Evolutionary conservation across 192 early-diverging fungal genomes (phyloP).

Genomic region (Mortierella hygrophila): DNA sequence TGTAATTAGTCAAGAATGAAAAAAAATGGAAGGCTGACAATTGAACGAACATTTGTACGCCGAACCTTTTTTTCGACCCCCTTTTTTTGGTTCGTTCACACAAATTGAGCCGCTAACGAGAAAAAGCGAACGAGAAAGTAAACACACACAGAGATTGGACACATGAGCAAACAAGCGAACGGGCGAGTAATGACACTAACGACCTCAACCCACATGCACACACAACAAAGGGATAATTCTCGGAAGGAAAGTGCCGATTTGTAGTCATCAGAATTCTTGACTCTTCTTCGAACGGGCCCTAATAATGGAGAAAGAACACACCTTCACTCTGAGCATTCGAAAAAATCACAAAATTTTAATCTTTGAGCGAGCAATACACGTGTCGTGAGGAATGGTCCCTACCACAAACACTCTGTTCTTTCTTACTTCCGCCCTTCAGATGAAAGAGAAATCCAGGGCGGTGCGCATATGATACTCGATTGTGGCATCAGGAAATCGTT

Average conservation of each 20-base stretch:
- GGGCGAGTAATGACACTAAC: background rate
- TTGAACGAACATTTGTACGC: too few species aligned
- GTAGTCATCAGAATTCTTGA: constrained; percentile 1
- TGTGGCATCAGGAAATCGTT: background rate
- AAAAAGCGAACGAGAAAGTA: background rate
- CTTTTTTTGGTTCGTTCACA: background rate
- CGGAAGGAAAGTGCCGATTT: background rate
- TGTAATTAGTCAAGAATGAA: too few species aligned
- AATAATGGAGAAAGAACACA: background rate
- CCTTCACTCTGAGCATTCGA: background rate
- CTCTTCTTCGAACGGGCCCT: background rate
- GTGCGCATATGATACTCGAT: background rate
- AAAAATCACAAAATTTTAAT: background rate
- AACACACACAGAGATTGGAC: background rate
- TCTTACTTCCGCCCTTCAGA: background rate
- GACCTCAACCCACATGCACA: background rate
- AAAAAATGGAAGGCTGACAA: too few species aligned
- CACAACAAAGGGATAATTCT: background rate
- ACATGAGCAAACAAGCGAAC: background rate
- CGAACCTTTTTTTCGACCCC: background rate
- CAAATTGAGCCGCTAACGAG: background rate
- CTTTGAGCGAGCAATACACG: background rate
- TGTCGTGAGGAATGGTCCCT: background rate
- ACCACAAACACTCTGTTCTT: background rate
- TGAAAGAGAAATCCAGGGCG: background rate